Evolutionary conservation across 495 filamentous ascomycete species (phyloP).

Genomic region (Tetracladium setigerum): DNA sequence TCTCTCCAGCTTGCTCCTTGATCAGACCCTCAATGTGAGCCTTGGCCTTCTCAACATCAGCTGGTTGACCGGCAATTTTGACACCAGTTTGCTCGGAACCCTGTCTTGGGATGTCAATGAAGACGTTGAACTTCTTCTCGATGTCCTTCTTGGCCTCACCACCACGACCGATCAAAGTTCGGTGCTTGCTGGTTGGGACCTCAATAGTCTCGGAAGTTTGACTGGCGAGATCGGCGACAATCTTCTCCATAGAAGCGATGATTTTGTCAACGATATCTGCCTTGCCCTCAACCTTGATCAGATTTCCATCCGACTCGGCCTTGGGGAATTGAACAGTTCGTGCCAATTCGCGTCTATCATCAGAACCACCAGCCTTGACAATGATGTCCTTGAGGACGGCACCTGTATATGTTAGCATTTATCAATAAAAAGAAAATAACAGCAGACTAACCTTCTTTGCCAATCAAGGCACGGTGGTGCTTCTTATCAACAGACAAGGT

Average conservation of each 20-base stretch:
- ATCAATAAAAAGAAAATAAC: conserved; percentile 20
- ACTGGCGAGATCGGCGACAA: conserved; percentile 71
- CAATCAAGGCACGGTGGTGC: conserved; percentile 86
- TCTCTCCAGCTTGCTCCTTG: conserved; percentile 85
- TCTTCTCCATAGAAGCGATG: conserved; percentile 65
- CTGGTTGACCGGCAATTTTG: conserved; percentile 73
- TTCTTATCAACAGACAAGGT: conserved; percentile 85
- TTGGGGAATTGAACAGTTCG: conserved; percentile 88
- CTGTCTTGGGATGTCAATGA: conserved; percentile 80
- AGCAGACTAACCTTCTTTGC: conserved; percentile 63
- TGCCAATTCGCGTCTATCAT: conserved; percentile 69
- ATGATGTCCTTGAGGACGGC: conserved; percentile 82
- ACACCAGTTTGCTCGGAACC: conserved; percentile 63
- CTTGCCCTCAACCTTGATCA: conserved; percentile 80
- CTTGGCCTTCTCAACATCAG: conserved; percentile 76
- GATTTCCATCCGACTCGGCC: conserved; percentile 67
- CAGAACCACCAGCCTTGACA: conserved; percentile 77
- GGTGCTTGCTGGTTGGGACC: conserved; percentile 79
- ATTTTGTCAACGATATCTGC: conserved; percentile 83
- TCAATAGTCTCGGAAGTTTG: conserved; percentile 70
- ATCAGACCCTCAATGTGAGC: conserved; percentile 68
- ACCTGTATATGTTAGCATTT: conserved; percentile 46
- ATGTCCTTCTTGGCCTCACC: conserved; percentile 77
- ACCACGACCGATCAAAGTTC: conserved; percentile 83
- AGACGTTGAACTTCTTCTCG: conserved; percentile 84